A percentile compares a stretch with the other conserved stretches of the same genome.
Evolutionary conservation across 1,139 yeast species (phyloP).

Genomic region (Kurtzmaniella quercitrusa): DNA sequence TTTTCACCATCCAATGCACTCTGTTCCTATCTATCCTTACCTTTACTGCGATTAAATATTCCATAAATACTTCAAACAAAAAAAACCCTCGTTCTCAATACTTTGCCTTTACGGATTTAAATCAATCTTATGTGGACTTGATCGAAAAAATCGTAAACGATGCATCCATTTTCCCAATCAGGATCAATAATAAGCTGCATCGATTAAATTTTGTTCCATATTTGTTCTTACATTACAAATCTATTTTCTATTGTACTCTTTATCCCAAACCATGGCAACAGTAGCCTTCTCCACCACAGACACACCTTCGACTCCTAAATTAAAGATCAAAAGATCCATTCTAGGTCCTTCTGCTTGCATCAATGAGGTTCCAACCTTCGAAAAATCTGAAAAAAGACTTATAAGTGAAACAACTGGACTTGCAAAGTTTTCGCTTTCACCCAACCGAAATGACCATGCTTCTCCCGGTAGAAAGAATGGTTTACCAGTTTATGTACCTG

Average conservation of each 20-base stretch:
- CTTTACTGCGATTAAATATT: too few species aligned
- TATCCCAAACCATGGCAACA: background rate
- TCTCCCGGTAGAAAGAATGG: slow-evolving; percentile 9
- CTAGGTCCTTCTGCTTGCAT: background rate
- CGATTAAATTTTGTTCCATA: background rate
- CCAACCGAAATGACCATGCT: slow-evolving; percentile 6
- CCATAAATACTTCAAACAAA: too few species aligned
- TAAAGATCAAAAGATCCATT: background rate
- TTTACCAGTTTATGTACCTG: slow-evolving; percentile 16
- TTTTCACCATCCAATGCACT: too few species aligned
- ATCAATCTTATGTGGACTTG: too few species aligned
- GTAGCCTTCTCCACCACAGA: background rate
- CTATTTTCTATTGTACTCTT: background rate
- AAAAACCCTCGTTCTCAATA: too few species aligned
- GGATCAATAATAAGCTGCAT: background rate
- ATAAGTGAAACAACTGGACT: slow-evolving; percentile 19
- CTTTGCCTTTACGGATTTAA: too few species aligned
- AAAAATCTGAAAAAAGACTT: slow-evolving; percentile 10
- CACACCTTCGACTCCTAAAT: background rate
- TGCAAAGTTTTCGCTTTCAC: slow-evolving; percentile 16
- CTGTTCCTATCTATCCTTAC: too few species aligned
- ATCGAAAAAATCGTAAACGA: too few species aligned
- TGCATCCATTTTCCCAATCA: background rate
- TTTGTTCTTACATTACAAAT: background rate
- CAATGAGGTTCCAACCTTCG: slow-evolving; percentile 2